These are phyloP conservation scores for Salix caprea DNA, from an alignment of 345 rosid genomes.

Conservation along the genomic window DNA sequence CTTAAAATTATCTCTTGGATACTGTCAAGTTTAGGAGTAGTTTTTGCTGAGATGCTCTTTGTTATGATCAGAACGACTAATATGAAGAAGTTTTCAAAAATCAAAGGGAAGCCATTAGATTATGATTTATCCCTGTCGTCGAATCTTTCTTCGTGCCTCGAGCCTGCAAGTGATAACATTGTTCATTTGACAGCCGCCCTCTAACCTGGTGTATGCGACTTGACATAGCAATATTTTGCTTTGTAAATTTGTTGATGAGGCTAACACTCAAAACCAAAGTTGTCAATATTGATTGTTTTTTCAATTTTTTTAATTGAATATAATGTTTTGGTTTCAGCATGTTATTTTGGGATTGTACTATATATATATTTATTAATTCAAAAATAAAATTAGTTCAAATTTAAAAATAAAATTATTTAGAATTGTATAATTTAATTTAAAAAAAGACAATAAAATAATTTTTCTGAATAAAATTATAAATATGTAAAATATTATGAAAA, in stretches of 20 bases:
- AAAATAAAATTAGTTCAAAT: too few relatives aligned
- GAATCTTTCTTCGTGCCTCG: not conserved
- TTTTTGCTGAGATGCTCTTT: not conserved
- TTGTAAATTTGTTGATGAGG: not conserved
- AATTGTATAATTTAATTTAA: too few relatives aligned
- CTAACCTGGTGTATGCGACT: not conserved
- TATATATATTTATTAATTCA: too few relatives aligned
- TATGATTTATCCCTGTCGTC: not conserved
- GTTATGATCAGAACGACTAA: not conserved
- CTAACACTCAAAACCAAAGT: not conserved
- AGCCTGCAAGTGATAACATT: not conserved
- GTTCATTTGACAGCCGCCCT: not conserved
- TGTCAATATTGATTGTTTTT: too few relatives aligned
- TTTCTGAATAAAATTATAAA: too few relatives aligned
- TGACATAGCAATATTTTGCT: not conserved
- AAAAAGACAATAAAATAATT: too few relatives aligned
- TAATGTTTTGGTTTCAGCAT: too few relatives aligned
- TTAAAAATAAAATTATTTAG: too few relatives aligned
- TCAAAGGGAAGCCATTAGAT: not conserved
- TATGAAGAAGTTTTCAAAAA: not conserved
- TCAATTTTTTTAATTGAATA: too few relatives aligned
- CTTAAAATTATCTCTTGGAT: slow-evolving; percentile 8
- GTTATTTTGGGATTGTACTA: too few relatives aligned
- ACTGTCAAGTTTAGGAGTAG: not conserved
- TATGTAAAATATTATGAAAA: too few relatives aligned